A percentile compares a stretch with the other conserved stretches of the same genome.
These are phyloP conservation scores for Ceratocystis cubensis DNA, from an alignment of 2,329 filamentous ascomycete genomes.

Conservation along the genomic window DNA sequence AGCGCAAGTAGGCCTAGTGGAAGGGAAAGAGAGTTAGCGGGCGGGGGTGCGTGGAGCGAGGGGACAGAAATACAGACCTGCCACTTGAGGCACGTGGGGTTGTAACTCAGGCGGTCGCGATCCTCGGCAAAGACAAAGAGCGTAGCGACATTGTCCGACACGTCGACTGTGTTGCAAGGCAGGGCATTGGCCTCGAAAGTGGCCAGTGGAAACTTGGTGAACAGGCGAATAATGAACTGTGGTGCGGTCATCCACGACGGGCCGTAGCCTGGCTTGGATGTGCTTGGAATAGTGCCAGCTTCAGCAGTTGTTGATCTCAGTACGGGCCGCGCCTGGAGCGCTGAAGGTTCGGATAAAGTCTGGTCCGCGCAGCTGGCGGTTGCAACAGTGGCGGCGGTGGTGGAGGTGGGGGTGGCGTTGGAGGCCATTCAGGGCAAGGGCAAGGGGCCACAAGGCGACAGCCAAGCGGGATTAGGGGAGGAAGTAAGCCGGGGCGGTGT, in stretches of 20 bases:
- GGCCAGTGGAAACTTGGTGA: constrained; percentile 68
- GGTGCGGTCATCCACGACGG: constrained; percentile 48
- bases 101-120: constrained; percentile 62
- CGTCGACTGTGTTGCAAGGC: constrained; percentile 43
- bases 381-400: neutral
- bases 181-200: constrained; percentile 65
- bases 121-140: constrained; percentile 67
- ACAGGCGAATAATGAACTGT: constrained; percentile 64
- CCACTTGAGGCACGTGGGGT: constrained; percentile 90
- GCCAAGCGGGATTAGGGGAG: neutral
- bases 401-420: neutral
- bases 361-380: too few relatives aligned
- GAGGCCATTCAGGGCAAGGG: constrained; percentile 1
- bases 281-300: neutral
- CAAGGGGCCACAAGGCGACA: neutral
- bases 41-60: constrained; percentile 9
- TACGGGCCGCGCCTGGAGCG: neutral
- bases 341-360: neutral
- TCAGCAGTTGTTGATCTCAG: neutral
- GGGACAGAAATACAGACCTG: constrained; percentile 49
- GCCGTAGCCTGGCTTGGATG: neutral
- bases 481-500: neutral
- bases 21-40: constrained; percentile 7
- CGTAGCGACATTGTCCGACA: constrained; percentile 36
- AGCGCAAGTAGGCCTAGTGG: constrained; percentile 64